A percentile compares a stretch with the other conserved stretches of the same genome.
Evolutionary conservation across 108 stramenopile genomes (phyloP).

Genomic region (Skeletonema marinoi): DNA sequence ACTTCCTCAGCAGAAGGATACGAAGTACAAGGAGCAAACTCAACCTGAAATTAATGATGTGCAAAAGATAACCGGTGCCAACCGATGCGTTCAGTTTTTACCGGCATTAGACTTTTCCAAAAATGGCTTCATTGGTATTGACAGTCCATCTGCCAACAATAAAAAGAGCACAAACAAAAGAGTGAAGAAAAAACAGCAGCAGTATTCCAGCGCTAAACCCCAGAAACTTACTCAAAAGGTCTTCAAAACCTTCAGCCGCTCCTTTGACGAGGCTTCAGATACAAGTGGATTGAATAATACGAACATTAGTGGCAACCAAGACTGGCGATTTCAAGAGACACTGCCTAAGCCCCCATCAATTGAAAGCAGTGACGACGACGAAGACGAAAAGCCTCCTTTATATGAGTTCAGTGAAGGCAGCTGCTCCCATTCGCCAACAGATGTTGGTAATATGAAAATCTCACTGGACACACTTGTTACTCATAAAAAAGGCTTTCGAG

Average conservation of each 20-base stretch:
- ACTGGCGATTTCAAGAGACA: neutral
- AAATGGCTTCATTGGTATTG: constrained; percentile 5
- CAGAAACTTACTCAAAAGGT: neutral
- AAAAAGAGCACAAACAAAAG: neutral
- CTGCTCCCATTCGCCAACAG: constrained; percentile 19
- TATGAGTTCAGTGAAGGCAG: constrained; percentile 25
- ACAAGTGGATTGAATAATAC: neutral
- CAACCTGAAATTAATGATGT: neutral
- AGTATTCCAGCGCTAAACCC: neutral
- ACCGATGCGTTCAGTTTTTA: constrained; percentile 38
- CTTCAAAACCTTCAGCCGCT: neutral
- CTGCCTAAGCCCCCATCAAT: neutral
- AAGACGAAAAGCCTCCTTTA: neutral
- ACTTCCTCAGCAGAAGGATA: constrained; percentile 5
- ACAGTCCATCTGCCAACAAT: neutral
- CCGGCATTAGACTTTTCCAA: constrained; percentile 39
- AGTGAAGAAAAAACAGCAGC: neutral
- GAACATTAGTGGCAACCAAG: neutral
- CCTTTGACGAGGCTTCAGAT: neutral
- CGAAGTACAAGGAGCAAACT: constrained; percentile 3
- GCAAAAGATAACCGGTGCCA: constrained; percentile 11
- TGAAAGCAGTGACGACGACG: constrained; percentile 1
- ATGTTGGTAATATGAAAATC: neutral
- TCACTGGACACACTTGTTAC: constrained; percentile 23
- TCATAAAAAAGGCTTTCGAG: constrained; percentile 21